Base-by-base conservation (phyloP, 148 eudicot genomes). In the Cornus suecica region DNA sequence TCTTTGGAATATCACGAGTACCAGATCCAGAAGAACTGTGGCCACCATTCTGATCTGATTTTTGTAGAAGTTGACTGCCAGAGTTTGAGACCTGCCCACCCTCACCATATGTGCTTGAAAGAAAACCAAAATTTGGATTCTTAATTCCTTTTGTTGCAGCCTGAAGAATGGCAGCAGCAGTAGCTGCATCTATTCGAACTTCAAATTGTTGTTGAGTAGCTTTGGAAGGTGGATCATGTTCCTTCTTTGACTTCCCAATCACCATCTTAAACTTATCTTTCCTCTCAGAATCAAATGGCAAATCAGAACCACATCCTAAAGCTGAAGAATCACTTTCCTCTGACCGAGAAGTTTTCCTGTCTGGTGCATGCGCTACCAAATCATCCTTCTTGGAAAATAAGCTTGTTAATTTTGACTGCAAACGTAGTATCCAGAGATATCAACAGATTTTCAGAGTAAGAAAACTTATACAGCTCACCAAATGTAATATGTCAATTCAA, bases 191-290 rank as follows among this genome's bases (percentile, higher is more conserved):
- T 69, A 93, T 83, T 71, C 72, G 76, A 13, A 88, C 76, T 70
- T 83, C 87, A 77, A 52, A 68, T 70, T 83, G 89, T 65, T 83
- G 83, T 71, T 80, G 86, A 66, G 83, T 66, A 37, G 74, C 83
- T 83, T 84, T 88, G 28, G 90, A 72, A 68, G 82, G 84, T 65
- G 81, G 81, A 51, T 91, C 97, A 67, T 79, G 84, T 58, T 95
- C 99, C 82, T 86, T 94, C 81, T 91, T 95, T 70, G 87, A 78
- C 77, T 95, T 95, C 8, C 86, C 81, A 74, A 95, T 76, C 22
- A 93, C 90, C 99, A 95, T 95, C 83, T 89, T 91, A 77, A 95
- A 92, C 84, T 86, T 95, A 77, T 93, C 99, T 84, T 95, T 95
- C 73, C 85, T 83, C 79, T 92, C 97, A 79, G 73, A 84, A 69